phyloP scores from a whole-genome alignment of 2,329 filamentous ascomycete species.

The Juglanconis oblonga region DNA sequence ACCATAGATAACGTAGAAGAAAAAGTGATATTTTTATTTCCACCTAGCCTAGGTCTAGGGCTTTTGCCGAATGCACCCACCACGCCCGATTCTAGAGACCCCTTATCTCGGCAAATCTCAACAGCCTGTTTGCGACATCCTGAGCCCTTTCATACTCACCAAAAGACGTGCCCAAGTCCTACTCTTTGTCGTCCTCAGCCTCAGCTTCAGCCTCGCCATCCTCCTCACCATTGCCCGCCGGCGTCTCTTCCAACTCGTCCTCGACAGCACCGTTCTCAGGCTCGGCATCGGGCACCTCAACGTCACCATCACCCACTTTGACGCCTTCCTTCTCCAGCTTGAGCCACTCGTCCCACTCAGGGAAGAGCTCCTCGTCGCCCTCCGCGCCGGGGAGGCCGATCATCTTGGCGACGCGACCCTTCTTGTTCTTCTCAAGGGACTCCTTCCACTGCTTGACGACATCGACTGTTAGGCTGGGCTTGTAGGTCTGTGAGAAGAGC shows the following conservation, averaged over 20 bases:
- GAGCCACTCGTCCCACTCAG: constrained; percentile 92
- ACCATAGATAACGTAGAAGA: neutral
- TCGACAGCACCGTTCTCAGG: constrained; percentile 23
- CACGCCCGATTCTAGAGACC: neutral
- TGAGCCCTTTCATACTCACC: neutral
- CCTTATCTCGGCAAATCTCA: neutral
- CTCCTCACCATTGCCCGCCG: neutral
- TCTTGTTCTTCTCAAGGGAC: constrained; percentile 77
- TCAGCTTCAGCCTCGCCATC: constrained; percentile 5
- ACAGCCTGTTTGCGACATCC: neutral
- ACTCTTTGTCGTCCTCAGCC: constrained; percentile 17
- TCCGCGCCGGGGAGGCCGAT: constrained; percentile 69
- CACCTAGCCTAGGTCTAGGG: neutral
- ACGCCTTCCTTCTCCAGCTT: constrained; percentile 72
- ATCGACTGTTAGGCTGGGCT: constrained; percentile 69
- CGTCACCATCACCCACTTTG: constrained; percentile 29
- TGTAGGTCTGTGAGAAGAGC: constrained; percentile 92
- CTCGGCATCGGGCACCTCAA: constrained; percentile 23
- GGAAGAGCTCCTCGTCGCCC: constrained; percentile 85
- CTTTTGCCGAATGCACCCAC: neutral
- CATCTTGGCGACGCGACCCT: constrained; percentile 77
- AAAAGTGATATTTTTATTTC: neutral
- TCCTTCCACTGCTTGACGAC: constrained; percentile 80
- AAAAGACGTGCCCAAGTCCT: neutral
- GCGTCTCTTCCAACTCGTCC: constrained; percentile 15